A percentile compares a stretch with the other conserved stretches of the same genome.
These are phyloP conservation scores for Elsinoe fawcettii DNA, from an alignment of 2,329 filamentous ascomycete species.

Conservation along the genomic window DNA sequence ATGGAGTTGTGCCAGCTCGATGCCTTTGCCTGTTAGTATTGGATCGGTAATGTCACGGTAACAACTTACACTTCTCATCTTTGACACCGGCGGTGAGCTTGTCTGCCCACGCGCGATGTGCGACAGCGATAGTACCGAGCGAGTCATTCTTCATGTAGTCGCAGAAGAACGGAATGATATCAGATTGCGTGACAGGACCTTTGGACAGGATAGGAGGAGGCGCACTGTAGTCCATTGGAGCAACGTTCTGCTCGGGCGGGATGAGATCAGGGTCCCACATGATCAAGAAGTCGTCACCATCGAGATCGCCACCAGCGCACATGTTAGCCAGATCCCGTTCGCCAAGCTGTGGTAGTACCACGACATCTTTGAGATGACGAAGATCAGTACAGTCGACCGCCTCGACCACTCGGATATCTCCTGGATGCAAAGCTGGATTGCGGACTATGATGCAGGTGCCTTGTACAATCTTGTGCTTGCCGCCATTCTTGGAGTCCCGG, in stretches of 20 bases:
- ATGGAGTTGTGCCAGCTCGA: conserved; percentile 70
- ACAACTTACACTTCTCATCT: conserved; percentile 49
- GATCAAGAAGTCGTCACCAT: conserved; percentile 92
- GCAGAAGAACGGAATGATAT: conserved; percentile 81
- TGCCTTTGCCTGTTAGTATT: conserved; percentile 16
- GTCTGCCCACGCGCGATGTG: conserved; percentile 76
- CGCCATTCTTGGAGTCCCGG: conserved; percentile 41
- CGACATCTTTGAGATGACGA: conserved; percentile 70
- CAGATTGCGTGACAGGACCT: conserved; percentile 58
- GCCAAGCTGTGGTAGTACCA: conserved; percentile 77
- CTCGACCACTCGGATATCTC: conserved; percentile 79
- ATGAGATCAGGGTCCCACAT: conserved; percentile 79
- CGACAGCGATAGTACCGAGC: conserved; percentile 68
- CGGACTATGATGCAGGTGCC: conserved; percentile 78
- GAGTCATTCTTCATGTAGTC: conserved; percentile 87
- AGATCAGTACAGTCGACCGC: conserved; percentile 71
- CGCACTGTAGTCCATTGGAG: conserved; percentile 69
- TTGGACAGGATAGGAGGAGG: conserved; percentile 49
- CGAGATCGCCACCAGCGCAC: conserved; percentile 92
- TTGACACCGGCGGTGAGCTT: conserved; percentile 52
- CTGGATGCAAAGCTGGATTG: conserved; percentile 89
- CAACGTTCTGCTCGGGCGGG: conserved; percentile 59
- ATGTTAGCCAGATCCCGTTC: conserved; percentile 83
- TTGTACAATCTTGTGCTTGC: conserved; percentile 57
- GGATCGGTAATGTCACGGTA: not conserved